Base-by-base conservation (phyloP, 202 grass and related monocot species). In the Carex arenaria region DNA sequence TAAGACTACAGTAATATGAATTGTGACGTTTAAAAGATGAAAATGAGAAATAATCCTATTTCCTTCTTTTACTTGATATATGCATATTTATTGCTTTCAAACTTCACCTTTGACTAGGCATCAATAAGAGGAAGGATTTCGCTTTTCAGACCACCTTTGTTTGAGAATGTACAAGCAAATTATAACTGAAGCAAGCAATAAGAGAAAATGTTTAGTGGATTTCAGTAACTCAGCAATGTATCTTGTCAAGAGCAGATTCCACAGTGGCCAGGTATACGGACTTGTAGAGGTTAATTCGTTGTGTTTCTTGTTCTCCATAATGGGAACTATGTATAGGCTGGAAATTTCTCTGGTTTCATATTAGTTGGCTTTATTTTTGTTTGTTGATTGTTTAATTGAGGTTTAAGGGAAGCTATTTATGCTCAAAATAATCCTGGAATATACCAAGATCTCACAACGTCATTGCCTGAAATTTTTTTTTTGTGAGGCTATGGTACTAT, bases 21-120 rank as follows among this genome's bases (percentile, higher is more conserved):
- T 18, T 61, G n/a, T 61, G 43, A 8, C 6, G 59, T n/a, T 64
- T 31, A 14, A 14, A 31, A 31, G 23, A 61, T 65, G 62, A 65
- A 20, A 65, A 65, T 31, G 26, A 31, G 62, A 66, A 66, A 66
- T 15, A 12, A 34, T 17, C 11, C 30, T 0, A 36, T 66, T 31
- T 63, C 61, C 10, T 63, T 63, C 20, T 63, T 34, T 67, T 67
- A 36, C 10, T 17, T 34, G 5, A 32, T 15, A 17, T 3, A 23
- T 28, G 19, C 22, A 63, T 93, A 12, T 97, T 92, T 18, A 67
- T 67, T 67, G 30, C 7, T 34, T 67, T 67, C 11, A 17, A 36
- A 8, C 12, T 67, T 67, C 43, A 7, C 17, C 26, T 18, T 67
- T 28, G 61, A 64, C 10, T 70, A 47, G 40, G 40, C 38, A 22